phyloP scores from a whole-genome alignment of 2,329 filamentous ascomycete species.

The Akanthomyces muscarius region DNA sequence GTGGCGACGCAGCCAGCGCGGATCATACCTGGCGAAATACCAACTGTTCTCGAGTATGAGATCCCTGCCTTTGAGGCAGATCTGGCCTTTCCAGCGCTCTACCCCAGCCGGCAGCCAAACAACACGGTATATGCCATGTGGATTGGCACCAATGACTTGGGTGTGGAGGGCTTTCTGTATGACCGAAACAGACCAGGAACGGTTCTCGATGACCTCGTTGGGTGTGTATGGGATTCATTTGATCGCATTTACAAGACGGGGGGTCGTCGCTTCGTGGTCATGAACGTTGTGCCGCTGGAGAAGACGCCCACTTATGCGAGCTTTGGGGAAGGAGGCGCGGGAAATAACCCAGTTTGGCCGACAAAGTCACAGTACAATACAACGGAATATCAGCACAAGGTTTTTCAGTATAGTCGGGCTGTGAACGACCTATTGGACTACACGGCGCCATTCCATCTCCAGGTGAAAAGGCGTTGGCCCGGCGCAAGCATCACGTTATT shows the following conservation, averaged over 20 bases:
- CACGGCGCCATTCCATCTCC: constrained; percentile 44
- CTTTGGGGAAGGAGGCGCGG: constrained; percentile 34
- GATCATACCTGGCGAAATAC: constrained; percentile 42
- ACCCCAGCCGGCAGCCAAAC: constrained; percentile 41
- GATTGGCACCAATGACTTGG: constrained; percentile 80
- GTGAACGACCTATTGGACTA: constrained; percentile 49
- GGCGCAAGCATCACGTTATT: constrained; percentile 62
- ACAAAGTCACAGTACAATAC: constrained; percentile 44
- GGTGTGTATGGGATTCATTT: constrained; percentile 61
- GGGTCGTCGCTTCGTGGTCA: constrained; percentile 65
- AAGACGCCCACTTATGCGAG: constrained; percentile 60
- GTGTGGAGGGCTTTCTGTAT: constrained; percentile 59
- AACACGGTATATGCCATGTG: constrained; percentile 72
- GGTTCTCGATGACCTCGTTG: constrained; percentile 60
- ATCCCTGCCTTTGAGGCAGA: constrained; percentile 55
- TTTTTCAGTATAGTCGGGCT: constrained; percentile 43
- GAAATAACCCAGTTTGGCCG: constrained; percentile 42
- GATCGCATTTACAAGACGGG: constrained; percentile 62
- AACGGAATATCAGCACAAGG: constrained; percentile 42
- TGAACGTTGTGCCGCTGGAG: constrained; percentile 66
- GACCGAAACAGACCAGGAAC: constrained; percentile 58
- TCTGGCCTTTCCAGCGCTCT: constrained; percentile 38
- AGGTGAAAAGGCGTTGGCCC: constrained; percentile 46
- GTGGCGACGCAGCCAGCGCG: constrained; percentile 49
- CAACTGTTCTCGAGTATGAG: constrained; percentile 60